Evolutionary conservation across 768 basidiomycete species (phyloP).

Genomic region (Tylopilus sp.): DNA sequence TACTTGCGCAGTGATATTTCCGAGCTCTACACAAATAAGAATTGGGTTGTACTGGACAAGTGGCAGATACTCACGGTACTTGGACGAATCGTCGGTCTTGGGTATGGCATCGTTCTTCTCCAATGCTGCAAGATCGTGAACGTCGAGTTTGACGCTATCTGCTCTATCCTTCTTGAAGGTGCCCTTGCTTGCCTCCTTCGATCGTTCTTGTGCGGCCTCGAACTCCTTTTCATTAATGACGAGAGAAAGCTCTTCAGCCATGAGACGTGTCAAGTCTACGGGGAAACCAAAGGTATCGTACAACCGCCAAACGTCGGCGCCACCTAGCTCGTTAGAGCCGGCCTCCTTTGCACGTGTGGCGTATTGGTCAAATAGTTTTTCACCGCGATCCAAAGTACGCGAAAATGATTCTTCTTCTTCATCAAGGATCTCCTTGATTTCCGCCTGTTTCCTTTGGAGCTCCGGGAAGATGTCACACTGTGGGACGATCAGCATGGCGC

Average conservation of each 20-base stretch:
- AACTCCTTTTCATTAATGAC: constrained; percentile 86
- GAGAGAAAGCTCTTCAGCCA: constrained; percentile 92
- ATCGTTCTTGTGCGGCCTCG: constrained; percentile 80
- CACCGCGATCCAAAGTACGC: constrained; percentile 94
- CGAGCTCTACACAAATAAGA: constrained; percentile 50
- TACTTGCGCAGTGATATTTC: constrained; percentile 71
- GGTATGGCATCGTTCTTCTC: constrained; percentile 75
- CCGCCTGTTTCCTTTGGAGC: constrained; percentile 74
- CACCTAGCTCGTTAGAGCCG: constrained; percentile 65
- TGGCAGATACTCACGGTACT: constrained; percentile 66
- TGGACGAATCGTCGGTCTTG: constrained; percentile 90
- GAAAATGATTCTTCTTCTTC: constrained; percentile 98
- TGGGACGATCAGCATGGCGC: constrained; percentile 5
- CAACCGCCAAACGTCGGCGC: constrained; percentile 93
- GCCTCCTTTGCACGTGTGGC: constrained; percentile 61
- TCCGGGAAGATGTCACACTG: constrained; percentile 92
- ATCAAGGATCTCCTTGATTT: constrained; percentile 92
- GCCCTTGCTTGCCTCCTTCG: constrained; percentile 90
- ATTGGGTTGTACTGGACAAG: neutral
- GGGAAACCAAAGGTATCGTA: constrained; percentile 99
- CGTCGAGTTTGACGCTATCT: constrained; percentile 86
- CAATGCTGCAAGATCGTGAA: constrained; percentile 86
- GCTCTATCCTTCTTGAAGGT: constrained; percentile 64
- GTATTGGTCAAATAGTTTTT: constrained; percentile 92
- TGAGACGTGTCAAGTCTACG: constrained; percentile 90